Conservation (phyloP, 2,329 filamentous ascomycete species). For the Trichoderma citrinoviride region DNA sequence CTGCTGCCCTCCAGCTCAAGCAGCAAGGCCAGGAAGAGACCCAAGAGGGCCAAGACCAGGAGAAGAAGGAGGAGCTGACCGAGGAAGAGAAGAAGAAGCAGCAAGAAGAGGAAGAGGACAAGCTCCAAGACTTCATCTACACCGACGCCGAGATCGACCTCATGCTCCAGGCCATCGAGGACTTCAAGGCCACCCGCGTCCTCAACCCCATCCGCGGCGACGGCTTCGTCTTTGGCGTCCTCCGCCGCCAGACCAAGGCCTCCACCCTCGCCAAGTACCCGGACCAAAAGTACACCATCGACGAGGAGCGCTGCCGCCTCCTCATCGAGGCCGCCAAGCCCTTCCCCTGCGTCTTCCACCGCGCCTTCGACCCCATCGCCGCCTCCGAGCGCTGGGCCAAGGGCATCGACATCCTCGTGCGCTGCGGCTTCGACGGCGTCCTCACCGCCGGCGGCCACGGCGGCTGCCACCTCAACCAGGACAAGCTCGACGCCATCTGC, state of each 20-base stretch:
- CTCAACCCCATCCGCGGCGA: slow-evolving; percentile 46
- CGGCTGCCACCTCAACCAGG: slow-evolving; percentile 40
- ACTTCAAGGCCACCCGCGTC: slow-evolving; percentile 39
- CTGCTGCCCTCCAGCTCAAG: too few species aligned
- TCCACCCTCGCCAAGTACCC: slow-evolving; percentile 16
- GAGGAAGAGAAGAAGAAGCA: not conserved
- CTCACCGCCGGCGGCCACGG: slow-evolving; percentile 54
- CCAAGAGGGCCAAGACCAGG: not conserved
- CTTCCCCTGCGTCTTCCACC: slow-evolving; percentile 51
- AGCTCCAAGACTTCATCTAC: slow-evolving; percentile 49
- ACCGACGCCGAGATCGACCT: slow-evolving; percentile 40
- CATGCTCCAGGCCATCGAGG: slow-evolving; percentile 44
- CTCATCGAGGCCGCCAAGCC: slow-evolving; percentile 45
- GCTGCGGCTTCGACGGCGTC: slow-evolving; percentile 49
- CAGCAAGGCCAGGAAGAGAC: too few species aligned
- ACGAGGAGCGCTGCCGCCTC: slow-evolving; percentile 39
- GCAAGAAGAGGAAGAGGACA: not conserved
- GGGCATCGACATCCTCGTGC: slow-evolving; percentile 36
- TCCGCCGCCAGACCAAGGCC: slow-evolving; percentile 28
- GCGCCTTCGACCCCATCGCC: slow-evolving; percentile 53
- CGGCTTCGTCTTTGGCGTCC: slow-evolving; percentile 56
- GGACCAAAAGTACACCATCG: slow-evolving; percentile 33
- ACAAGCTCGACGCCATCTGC: slow-evolving; percentile 39
- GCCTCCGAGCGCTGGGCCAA: slow-evolving; percentile 25
- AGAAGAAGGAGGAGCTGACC: too few species aligned